Percentiles rank a stretch among this genome's conserved stretches.
Evolutionary conservation across 208 protist genomes (phyloP).

Genomic region (Wallacemonas collosoma): DNA sequence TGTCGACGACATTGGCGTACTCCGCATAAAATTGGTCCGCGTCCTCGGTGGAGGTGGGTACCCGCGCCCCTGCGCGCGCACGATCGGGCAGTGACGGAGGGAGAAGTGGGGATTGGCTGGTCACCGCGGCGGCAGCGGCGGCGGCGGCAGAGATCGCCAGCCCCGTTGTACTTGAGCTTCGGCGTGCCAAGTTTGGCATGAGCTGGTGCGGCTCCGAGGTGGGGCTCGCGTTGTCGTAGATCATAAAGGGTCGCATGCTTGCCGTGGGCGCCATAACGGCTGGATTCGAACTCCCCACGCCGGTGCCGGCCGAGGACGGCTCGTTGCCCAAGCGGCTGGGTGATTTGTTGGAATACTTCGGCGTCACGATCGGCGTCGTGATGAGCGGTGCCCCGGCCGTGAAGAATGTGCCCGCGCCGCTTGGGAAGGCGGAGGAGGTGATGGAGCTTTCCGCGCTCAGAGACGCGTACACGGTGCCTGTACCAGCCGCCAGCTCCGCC

Average conservation of each 20-base stretch:
- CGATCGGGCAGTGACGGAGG: not conserved
- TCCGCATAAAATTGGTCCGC: constrained; percentile 37
- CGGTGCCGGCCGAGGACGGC: constrained; percentile 1
- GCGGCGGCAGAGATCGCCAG: constrained; percentile 8
- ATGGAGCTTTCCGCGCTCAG: constrained; percentile 22
- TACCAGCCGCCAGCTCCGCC: constrained; percentile 16
- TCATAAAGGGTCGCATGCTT: constrained; percentile 52
- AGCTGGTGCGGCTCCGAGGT: not conserved
- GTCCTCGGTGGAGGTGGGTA: constrained; percentile 13
- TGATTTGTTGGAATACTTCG: not conserved
- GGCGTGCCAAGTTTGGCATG: not conserved
- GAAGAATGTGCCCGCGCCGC: constrained; percentile 22
- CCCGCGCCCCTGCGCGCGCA: not conserved
- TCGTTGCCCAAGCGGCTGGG: constrained; percentile 7
- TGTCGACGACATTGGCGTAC: constrained; percentile 64
- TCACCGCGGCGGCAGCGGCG: not conserved
- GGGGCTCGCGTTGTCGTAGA: constrained; percentile 26
- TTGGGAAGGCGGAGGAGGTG: constrained; percentile 20
- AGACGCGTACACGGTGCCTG: constrained; percentile 24
- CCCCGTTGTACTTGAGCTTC: not conserved
- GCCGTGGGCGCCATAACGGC: constrained; percentile 29
- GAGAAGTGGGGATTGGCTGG: not conserved
- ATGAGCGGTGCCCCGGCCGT: constrained; percentile 14
- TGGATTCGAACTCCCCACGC: not conserved
- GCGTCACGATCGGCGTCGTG: not conserved